Evolutionary conservation across 768 basidiomycete species (phyloP), one percentile per base, ranked within the genome.

Genomic region (Mycena vulgaris): DNA sequence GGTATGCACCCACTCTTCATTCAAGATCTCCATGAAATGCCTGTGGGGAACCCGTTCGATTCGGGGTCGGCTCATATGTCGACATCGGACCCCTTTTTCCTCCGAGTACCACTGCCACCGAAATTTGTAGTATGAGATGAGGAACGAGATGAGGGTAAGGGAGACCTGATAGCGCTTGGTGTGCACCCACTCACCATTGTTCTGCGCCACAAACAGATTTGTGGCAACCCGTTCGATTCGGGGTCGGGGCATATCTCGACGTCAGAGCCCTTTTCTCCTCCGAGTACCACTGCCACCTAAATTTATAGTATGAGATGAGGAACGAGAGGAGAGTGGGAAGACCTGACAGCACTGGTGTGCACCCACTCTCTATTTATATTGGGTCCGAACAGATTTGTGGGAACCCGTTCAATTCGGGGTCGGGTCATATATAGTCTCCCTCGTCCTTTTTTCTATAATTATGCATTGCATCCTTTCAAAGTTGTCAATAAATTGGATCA

Each of bases 51-150:
- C 57, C 19, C 40, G 40, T 58, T 58, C 57, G 16, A 45, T 45
- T 58, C 40, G 57, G 57, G 57, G 13, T 58, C 40, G 11, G 57
- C 27, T 58, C 57, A 58, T 58, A n/a, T n/a, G n/a, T n/a, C n/a
- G 25, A 21, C 23, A 7, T 30, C n/a, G 2, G 10, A 8, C 2
- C 10, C 13, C 25, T 37, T 56, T 39, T 37, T 25, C 23, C 13
- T 39, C 8, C 1, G 27, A 11, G n/a, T n/a, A n/a, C n/a, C n/a
- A n/a, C n/a, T n/a, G n/a, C n/a, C n/a, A n/a, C n/a, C n/a, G n/a
- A n/a, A n/a, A n/a, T n/a, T n/a, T n/a, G n/a, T n/a, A n/a, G n/a
- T n/a, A n/a, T n/a, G n/a, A 21, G 28, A 33, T 6, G 21, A 33
- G 52, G 52, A 14, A 11, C 27, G 8, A 10, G 6, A 33, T 6